These are phyloP conservation scores for Teratosphaeria pseudoeucalypti DNA, from an alignment of 2,329 filamentous ascomycete genomes.

Conservation along the genomic window DNA sequence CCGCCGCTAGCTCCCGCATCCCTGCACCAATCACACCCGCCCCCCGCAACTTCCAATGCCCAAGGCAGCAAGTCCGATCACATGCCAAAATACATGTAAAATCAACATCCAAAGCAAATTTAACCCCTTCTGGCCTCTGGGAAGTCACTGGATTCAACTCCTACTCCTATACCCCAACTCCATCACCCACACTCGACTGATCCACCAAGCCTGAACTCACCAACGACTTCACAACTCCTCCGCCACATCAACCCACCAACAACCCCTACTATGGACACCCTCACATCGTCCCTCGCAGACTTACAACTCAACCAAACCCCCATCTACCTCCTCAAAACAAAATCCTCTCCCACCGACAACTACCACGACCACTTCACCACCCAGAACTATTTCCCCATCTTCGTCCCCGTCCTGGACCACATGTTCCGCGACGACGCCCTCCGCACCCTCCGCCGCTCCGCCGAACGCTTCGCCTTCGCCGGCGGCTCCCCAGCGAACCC, in stretches of 20 bases:
- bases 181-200: not conserved
- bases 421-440: constrained; percentile 52
- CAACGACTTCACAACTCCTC: too few species aligned
- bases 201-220: too few species aligned
- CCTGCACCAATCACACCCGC: not conserved
- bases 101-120: not conserved
- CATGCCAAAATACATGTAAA: not conserved
- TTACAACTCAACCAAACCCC: constrained; percentile 33
- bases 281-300: constrained; percentile 13
- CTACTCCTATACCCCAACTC: too few species aligned
- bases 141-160: not conserved
- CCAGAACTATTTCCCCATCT: constrained; percentile 51
- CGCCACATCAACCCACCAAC: not conserved
- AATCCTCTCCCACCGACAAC: constrained; percentile 58
- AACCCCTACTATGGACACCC: constrained; percentile 15
- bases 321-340: constrained; percentile 67
- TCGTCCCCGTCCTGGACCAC: constrained; percentile 65
- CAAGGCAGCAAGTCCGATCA: not conserved
- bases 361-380: constrained; percentile 26
- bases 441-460: constrained; percentile 40
- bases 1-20: not conserved
- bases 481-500: constrained; percentile 17
- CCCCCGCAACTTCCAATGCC: not conserved
- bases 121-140: not conserved
- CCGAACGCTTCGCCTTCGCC: constrained; percentile 36